Percentiles rank a stretch among this genome's conserved stretches.
phyloP scores from a whole-genome alignment of 1,284 basidiomycete species.

The Naganishia sp. region DNA sequence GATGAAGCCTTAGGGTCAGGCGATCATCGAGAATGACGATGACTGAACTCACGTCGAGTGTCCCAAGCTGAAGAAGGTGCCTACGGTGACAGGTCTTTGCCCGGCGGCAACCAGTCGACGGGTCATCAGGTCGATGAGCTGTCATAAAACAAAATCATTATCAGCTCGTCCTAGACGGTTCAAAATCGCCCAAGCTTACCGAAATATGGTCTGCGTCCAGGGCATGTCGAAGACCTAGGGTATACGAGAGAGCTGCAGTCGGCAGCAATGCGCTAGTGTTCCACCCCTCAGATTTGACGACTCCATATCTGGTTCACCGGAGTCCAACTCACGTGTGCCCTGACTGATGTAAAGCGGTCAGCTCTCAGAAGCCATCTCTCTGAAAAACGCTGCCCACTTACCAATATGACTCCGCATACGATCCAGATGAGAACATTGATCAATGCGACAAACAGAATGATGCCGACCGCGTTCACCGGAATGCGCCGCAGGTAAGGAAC shows the following conservation, averaged over 20 bases:
- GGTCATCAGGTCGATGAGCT: slow-evolving; percentile 33
- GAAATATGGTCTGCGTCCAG: slow-evolving; percentile 33
- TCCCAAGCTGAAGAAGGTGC: slow-evolving; percentile 33
- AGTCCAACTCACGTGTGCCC: slow-evolving; percentile 18
- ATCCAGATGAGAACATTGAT: slow-evolving; percentile 29
- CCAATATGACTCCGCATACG: slow-evolving; percentile 22
- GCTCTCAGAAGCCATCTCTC: neutral
- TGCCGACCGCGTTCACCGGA: slow-evolving; percentile 27
- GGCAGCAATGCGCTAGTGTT: slow-evolving; percentile 18
- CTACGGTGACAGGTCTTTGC: slow-evolving; percentile 32
- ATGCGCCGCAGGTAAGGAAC: slow-evolving; percentile 26
- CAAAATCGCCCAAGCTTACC: neutral
- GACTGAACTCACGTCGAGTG: slow-evolving; percentile 30
- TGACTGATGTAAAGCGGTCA: neutral
- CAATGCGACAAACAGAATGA: slow-evolving; percentile 25
- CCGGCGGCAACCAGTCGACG: slow-evolving; percentile 29
- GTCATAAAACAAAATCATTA: neutral
- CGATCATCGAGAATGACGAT: neutral
- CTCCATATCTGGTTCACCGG: neutral
- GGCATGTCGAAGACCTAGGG: slow-evolving; percentile 30
- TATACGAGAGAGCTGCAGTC: slow-evolving; percentile 29
- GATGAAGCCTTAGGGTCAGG: neutral
- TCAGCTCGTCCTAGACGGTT: neutral
- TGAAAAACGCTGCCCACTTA: neutral
- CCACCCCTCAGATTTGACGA: neutral